Conservation (phyloP, 495 filamentous ascomycete species). For the Clavariopsis aquatica region DNA sequence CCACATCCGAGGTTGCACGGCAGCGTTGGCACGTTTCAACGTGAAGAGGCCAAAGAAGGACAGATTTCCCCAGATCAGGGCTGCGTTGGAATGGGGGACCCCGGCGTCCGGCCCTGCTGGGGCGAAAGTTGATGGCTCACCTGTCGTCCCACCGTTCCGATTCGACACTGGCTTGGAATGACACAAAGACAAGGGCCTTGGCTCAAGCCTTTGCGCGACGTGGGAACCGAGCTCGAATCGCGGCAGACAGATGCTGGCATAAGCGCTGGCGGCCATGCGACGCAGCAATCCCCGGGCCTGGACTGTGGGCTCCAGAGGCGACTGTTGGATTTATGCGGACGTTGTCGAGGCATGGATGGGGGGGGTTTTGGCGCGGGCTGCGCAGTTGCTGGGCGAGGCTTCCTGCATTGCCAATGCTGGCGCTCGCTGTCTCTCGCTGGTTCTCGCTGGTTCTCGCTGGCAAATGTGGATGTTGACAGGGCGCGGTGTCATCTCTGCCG, state of each 20-base stretch:
- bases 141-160: constrained; percentile 16
- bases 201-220: constrained; percentile 18
- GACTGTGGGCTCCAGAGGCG: constrained; percentile 4
- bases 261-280: constrained; percentile 27
- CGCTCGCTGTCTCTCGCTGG: constrained; percentile 1
- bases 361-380: too few relatives aligned
- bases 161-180: constrained; percentile 19
- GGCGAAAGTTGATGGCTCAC: constrained; percentile 6
- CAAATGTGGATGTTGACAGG: constrained; percentile 10
- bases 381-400: constrained; percentile 10
- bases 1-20: constrained; percentile 15
- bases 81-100: neutral
- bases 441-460: neutral
- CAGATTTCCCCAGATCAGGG: constrained; percentile 16
- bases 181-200: constrained; percentile 17
- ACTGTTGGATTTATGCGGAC: constrained; percentile 9
- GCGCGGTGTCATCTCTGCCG: constrained; percentile 2
- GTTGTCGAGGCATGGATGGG: neutral
- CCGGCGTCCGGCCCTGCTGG: too few relatives aligned
- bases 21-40: constrained; percentile 20
- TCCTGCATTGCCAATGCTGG: neutral
- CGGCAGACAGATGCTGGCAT: constrained; percentile 4
- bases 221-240: constrained; percentile 9
- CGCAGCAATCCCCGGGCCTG: constrained; percentile 26
- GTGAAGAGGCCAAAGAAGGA: constrained; percentile 2